Percentiles rank a stretch among this genome's conserved stretches.
Conservation (phyloP, 768 basidiomycete genomes). For the Termitomyces sp. region DNA sequence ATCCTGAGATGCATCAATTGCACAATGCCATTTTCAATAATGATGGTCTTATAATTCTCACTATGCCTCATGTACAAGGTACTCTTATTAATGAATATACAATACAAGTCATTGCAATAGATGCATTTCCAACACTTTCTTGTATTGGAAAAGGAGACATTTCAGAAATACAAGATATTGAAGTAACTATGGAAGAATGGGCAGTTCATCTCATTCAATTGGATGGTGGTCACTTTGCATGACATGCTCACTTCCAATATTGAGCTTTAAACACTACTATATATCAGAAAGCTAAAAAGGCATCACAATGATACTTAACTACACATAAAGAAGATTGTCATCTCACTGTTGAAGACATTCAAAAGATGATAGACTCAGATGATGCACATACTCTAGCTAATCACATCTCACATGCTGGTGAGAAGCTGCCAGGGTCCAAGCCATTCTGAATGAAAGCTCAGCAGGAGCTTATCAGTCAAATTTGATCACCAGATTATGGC, state of each 20-base stretch:
- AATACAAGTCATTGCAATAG: conserved; percentile 10
- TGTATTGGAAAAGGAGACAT: conserved; percentile 2
- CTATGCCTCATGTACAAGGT: conserved; percentile 4
- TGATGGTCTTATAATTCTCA: conserved; percentile 2
- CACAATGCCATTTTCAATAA: conserved; percentile 4
- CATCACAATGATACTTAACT: conserved; percentile 3
- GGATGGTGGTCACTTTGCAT: conserved; percentile 18
- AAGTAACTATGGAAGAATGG: conserved; percentile 8
- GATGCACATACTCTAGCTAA: conserved; percentile 13
- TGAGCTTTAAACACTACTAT: conserved; percentile 8
- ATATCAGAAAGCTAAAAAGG: conserved; percentile 6
- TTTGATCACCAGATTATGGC: conserved; percentile 16
- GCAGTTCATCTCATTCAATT: conserved; percentile 7
- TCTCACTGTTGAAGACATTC: conserved; percentile 2
- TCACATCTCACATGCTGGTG: conserved; percentile 14
- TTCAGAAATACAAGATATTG: background rate
- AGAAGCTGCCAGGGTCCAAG: conserved; percentile 16
- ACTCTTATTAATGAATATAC: conserved; percentile 12
- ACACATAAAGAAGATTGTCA: conserved; percentile 6
- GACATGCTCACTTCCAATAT: conserved; percentile 6
- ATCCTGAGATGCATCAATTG: conserved; percentile 13
- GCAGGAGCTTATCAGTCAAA: conserved; percentile 8
- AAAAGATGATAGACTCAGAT: conserved; percentile 4
- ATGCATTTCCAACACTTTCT: conserved; percentile 23
- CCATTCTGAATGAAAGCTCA: conserved; percentile 18